Conservation (phyloP, 176 grass and related monocot genomes). For the Panicum miliaceum region DNA sequence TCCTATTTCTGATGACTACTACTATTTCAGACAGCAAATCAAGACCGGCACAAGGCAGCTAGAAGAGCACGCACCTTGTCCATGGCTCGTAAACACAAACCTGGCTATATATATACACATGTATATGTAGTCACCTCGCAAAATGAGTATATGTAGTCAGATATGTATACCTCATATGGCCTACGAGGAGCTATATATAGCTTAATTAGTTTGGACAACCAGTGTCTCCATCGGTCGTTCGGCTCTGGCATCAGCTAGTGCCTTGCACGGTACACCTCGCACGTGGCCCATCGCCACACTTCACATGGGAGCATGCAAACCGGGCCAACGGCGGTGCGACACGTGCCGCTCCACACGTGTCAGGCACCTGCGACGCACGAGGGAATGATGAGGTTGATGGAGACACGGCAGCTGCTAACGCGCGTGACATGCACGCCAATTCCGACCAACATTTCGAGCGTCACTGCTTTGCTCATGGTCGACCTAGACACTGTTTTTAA, state of each 20-base stretch:
- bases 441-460: neutral
- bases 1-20: neutral
- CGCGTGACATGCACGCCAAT: neutral
- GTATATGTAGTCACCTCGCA: neutral
- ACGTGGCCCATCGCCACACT: slow-evolving; percentile 20
- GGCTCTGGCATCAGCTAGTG: neutral
- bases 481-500: too few species aligned
- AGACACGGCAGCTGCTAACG: neutral
- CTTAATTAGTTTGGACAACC: neutral
- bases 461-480: neutral
- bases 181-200: too few species aligned
- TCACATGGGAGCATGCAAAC: slow-evolving; percentile 29
- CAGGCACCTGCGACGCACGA: slow-evolving; percentile 20
- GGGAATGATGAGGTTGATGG: slow-evolving; percentile 7
- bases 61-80: neutral
- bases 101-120: too few species aligned
- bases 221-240: neutral
- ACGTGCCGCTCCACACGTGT: slow-evolving; percentile 16
- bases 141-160: neutral
- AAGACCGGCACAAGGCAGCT: neutral
- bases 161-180: slow-evolving; percentile 30
- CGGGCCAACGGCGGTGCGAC: neutral
- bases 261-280: neutral
- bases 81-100: neutral
- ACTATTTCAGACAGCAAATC: too few species aligned